Evolutionary conservation across 106 monocot species (phyloP).

Genomic region (Hemerocallis citrina): DNA sequence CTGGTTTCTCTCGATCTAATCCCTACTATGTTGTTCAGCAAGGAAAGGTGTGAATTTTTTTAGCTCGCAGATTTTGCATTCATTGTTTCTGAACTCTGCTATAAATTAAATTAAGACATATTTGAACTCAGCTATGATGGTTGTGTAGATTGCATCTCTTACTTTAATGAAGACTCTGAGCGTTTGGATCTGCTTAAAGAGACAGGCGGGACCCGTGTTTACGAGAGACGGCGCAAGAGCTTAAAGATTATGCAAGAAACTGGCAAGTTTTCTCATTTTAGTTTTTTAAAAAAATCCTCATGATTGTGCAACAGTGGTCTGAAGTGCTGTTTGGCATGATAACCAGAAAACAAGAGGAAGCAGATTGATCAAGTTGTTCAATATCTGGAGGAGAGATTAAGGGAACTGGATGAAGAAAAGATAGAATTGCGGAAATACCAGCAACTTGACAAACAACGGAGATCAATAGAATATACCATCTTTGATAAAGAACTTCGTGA

Average conservation of each 20-base stretch:
- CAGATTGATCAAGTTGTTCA: slow-evolving; percentile 99
- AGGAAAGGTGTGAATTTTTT: slow-evolving; percentile 74
- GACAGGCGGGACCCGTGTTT: slow-evolving; percentile 95
- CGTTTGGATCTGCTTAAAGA: slow-evolving; percentile 92
- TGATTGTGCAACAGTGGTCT: neutral
- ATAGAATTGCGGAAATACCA: slow-evolving; percentile 92
- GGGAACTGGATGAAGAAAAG: slow-evolving; percentile 98
- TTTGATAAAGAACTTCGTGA: slow-evolving; percentile 86
- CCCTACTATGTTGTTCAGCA: slow-evolving; percentile 99
- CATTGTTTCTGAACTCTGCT: neutral
- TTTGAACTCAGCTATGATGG: neutral
- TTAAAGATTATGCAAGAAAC: slow-evolving; percentile 99
- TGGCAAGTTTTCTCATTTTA: slow-evolving; percentile 39
- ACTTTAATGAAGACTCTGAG: slow-evolving; percentile 96
- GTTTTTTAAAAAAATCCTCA: neutral
- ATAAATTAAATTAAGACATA: neutral
- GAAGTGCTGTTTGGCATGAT: neutral
- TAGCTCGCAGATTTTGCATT: neutral
- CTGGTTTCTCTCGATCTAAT: slow-evolving; percentile 98
- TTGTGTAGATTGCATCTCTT: slow-evolving; percentile 81
- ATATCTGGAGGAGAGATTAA: slow-evolving; percentile 82
- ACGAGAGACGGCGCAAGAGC: slow-evolving; percentile 93
- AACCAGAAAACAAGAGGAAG: slow-evolving; percentile 76
- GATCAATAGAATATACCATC: slow-evolving; percentile 90
- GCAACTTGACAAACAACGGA: slow-evolving; percentile 87